These are phyloP conservation scores for Juglanconis sp. DNA, from an alignment of 2,329 filamentous ascomycete genomes.

Conservation along the genomic window DNA sequence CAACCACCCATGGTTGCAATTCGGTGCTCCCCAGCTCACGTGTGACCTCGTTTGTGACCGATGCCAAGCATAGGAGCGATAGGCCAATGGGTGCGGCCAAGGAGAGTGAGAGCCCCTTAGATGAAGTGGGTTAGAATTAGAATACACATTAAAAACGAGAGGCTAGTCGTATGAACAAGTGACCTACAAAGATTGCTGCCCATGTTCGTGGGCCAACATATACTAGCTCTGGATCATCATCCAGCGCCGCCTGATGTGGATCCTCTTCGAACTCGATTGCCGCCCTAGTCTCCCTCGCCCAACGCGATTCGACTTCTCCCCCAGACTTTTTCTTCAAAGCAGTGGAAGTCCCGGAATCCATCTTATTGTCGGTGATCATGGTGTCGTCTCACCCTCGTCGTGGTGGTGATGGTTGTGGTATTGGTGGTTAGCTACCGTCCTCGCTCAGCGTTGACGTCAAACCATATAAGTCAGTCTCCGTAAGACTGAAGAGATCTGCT, in stretches of 20 bases:
- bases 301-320: background rate
- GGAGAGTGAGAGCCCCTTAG: constrained; percentile 1
- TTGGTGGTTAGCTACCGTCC: no score
- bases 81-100: constrained; percentile 3
- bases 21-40: background rate
- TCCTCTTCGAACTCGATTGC: constrained; percentile 8
- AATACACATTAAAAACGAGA: background rate
- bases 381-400: background rate
- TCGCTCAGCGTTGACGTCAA: no score
- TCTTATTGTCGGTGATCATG: background rate
- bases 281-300: constrained; percentile 14
- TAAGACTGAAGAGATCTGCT: no score
- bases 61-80: background rate
- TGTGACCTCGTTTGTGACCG: background rate
- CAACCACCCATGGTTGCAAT: constrained; percentile 5
- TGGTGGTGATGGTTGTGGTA: background rate
- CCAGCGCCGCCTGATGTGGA: background rate
- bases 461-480: no score
- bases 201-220: constrained; percentile 8
- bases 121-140: background rate
- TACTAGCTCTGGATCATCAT: constrained; percentile 1
- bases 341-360: background rate
- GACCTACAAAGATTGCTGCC: constrained; percentile 6
- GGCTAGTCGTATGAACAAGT: background rate
- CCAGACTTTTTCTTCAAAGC: background rate